A percentile compares a stretch with the other conserved stretches of the same genome.
phyloP scores from a whole-genome alignment of 345 rosid species.

The Excoecaria agallocha region DNA sequence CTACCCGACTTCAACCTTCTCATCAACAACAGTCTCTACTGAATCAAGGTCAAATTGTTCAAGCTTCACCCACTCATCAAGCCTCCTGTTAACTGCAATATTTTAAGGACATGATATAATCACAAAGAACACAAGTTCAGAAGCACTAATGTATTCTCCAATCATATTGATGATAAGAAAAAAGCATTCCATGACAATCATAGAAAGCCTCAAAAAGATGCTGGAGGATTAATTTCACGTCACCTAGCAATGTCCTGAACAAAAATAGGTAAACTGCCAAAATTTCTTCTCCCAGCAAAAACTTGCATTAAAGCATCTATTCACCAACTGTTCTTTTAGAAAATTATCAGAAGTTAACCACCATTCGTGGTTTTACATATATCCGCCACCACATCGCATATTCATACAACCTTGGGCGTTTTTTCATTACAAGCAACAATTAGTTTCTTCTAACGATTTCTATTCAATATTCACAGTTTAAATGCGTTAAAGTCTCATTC shows the following conservation, averaged over 20 bases:
- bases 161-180: not conserved
- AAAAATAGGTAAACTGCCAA: not conserved
- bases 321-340: not conserved
- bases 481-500: no score
- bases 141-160: not conserved
- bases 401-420: not conserved
- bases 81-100: slow-evolving; percentile 83
- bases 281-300: not conserved
- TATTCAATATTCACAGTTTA: not conserved
- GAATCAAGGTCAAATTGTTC: slow-evolving; percentile 91
- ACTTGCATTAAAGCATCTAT: not conserved
- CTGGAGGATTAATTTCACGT: not conserved
- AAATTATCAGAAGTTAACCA: not conserved
- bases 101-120: not conserved
- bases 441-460: not conserved
- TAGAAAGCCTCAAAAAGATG: not conserved
- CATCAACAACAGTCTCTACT: slow-evolving; percentile 87
- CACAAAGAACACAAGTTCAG: not conserved
- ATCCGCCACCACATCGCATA: not conserved
- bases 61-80: slow-evolving; percentile 96
- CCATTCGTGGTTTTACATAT: not conserved
- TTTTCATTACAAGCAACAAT: not conserved
- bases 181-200: not conserved
- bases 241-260: not conserved
- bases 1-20: slow-evolving; percentile 97